Conservation (phyloP, 768 basidiomycete species). For the Mycena venus region DNA sequence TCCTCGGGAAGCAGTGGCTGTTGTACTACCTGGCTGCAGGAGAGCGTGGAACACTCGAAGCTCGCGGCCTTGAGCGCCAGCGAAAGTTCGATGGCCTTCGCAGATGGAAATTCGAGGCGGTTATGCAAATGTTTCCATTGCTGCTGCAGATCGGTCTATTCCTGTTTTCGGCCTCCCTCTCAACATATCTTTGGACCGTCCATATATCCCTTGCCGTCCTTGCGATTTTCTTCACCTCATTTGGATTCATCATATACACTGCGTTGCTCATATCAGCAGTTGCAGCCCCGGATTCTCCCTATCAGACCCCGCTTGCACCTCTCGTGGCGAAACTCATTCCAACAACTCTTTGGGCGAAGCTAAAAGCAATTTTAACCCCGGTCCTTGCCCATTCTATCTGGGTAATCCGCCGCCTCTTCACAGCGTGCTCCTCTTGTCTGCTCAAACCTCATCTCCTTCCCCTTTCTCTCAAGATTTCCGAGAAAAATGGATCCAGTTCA, state of each 20-base stretch:
- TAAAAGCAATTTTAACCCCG: no score
- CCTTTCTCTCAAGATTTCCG: no score
- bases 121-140: neutral
- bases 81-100: no score
- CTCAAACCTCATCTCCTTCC: neutral
- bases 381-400: no score
- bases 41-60: neutral
- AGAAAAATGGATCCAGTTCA: neutral
- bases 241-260: neutral
- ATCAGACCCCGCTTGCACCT: neutral
- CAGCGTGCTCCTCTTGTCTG: neutral
- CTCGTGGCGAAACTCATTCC: neutral
- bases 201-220: neutral
- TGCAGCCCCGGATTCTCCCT: neutral
- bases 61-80: neutral
- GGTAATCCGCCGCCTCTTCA: neutral
- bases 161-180: neutral
- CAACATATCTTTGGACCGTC: neutral
- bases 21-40: neutral
- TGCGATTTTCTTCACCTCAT: neutral
- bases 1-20: neutral
- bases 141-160: neutral
- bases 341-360: neutral
- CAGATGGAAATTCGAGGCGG: neutral
- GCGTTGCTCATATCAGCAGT: neutral